Evolutionary conservation across 768 basidiomycete genomes (phyloP).

Genomic region (Crucibulum laeve): DNA sequence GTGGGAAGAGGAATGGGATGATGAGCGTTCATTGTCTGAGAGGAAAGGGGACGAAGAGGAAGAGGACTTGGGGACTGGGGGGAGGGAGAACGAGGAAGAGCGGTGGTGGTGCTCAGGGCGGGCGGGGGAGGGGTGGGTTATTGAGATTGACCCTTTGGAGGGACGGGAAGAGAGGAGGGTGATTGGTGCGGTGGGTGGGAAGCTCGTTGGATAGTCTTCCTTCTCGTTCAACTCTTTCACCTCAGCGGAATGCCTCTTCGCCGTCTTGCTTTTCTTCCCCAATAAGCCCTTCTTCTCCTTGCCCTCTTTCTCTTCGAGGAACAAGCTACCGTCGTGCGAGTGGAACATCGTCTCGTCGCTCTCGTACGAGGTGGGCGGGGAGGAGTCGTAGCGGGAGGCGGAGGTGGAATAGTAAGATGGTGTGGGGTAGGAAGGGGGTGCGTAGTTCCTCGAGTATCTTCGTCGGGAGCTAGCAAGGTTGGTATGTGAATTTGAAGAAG

Average conservation of each 20-base stretch:
- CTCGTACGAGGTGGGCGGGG: slow-evolving; percentile 22
- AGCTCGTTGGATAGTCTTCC: no score
- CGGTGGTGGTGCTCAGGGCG: no score
- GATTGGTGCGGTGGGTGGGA: no score
- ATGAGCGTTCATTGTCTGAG: neutral
- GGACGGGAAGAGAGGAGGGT: no score
- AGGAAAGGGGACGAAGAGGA: neutral
- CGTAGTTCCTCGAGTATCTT: slow-evolving; percentile 7
- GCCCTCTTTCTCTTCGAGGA: slow-evolving; percentile 17
- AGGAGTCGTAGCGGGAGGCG: slow-evolving; percentile 15
- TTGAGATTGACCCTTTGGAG: no score
- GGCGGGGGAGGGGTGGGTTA: no score
- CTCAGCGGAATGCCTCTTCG: slow-evolving; percentile 1
- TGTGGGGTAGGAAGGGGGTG: slow-evolving; percentile 8
- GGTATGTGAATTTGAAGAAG: neutral
- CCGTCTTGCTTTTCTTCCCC: slow-evolving; percentile 11
- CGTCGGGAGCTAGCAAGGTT: neutral
- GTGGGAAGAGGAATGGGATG: slow-evolving; percentile 3
- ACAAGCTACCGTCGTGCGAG: slow-evolving; percentile 20
- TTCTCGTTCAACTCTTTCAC: neutral
- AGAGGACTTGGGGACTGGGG: neutral
- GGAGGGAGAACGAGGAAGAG: neutral
- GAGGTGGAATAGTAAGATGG: slow-evolving; percentile 8
- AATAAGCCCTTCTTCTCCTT: slow-evolving; percentile 16
- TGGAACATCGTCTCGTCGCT: slow-evolving; percentile 21